Conservation (phyloP, 2,329 filamentous ascomycete genomes). For the Ophiocordyceps robertsii region DNA sequence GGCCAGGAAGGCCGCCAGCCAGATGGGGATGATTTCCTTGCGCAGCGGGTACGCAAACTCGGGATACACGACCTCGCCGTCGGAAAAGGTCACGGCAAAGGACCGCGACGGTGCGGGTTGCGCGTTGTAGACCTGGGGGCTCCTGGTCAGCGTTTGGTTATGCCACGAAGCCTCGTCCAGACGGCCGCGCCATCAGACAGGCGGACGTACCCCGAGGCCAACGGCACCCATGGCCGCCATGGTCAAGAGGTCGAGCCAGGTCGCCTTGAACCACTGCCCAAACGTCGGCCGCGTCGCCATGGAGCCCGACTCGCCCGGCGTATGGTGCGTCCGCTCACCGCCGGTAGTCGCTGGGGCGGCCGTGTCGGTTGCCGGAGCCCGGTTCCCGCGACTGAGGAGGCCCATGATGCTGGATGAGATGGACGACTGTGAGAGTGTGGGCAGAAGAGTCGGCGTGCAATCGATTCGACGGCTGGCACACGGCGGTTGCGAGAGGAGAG, state of each 20-base stretch:
- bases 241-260: slow-evolving; percentile 53
- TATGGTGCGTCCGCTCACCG: background rate
- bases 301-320: slow-evolving; percentile 15
- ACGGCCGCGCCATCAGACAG: too few species aligned
- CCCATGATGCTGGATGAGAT: background rate
- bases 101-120: slow-evolving; percentile 45
- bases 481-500: too few species aligned
- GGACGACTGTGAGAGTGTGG: background rate
- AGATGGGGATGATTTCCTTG: slow-evolving; percentile 59
- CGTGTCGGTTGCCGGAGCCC: background rate
- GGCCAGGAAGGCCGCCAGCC: slow-evolving; percentile 53
- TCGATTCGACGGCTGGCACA: too few species aligned
- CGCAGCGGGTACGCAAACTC: slow-evolving; percentile 59
- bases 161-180: too few species aligned
- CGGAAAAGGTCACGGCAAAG: slow-evolving; percentile 52
- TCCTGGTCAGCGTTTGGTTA: too few species aligned
- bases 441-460: too few species aligned
- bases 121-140: slow-evolving; percentile 43
- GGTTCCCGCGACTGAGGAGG: background rate
- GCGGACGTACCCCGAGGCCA: slow-evolving; percentile 45
- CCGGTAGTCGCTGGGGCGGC: background rate
- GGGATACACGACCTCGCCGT: slow-evolving; percentile 57
- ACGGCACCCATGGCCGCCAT: slow-evolving; percentile 53
- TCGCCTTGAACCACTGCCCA: slow-evolving; percentile 56
- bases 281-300: slow-evolving; percentile 44